Evolutionary conservation across 345 rosid genomes (phyloP), one percentile per base, ranked within the genome.

Genomic region (Euphorbia peplus): DNA sequence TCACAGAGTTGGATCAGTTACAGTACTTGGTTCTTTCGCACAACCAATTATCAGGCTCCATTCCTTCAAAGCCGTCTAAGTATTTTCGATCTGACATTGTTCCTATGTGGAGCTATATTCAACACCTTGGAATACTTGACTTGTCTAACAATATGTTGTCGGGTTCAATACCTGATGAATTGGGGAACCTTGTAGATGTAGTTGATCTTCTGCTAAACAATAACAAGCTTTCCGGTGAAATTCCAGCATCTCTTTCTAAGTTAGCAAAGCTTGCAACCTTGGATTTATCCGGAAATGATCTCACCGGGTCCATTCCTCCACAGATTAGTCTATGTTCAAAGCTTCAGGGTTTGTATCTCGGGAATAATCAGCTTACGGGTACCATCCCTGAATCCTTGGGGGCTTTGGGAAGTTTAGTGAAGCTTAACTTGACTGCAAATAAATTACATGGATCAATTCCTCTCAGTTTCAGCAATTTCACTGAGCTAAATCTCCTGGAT

Each of bases 271-370:
- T 92, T 19, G 83, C 90, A 25, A 87, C 88, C 32, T 64, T 95
- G 73, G 98, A 91, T 80, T 84, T 92, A 60, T 85, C 97, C 1
- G 90, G 80, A 47, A 95, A 95, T 76, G 8, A 28, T 57, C 72
- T 95, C 16, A 78, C 80, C 0, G 96, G 98, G 37, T 67, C 82
- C n/a, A 84, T 95, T 61, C 96, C 98, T 1, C 62, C 71, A 1
- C 85, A 83, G 64, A 68, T 91, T 4, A 88, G 95, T 8, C 78
- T 75, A 65, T 80, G 80, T 83, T 62, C 78, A 50, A 90, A 80
- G 84, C 85, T 95, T 41, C 99, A 95, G 78, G 99, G 96, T 61
- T 61, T 95, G 52, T 86, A 84, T 79, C 68, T 92, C 79, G 96
- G 86, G 28, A 83, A 82, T 47, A 91, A 95, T 81, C 85, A 70